Percentiles rank a stretch among this genome's conserved stretches.
Evolutionary conservation across 2,329 filamentous ascomycete species (phyloP).

Genomic region (Xylaria sp.): DNA sequence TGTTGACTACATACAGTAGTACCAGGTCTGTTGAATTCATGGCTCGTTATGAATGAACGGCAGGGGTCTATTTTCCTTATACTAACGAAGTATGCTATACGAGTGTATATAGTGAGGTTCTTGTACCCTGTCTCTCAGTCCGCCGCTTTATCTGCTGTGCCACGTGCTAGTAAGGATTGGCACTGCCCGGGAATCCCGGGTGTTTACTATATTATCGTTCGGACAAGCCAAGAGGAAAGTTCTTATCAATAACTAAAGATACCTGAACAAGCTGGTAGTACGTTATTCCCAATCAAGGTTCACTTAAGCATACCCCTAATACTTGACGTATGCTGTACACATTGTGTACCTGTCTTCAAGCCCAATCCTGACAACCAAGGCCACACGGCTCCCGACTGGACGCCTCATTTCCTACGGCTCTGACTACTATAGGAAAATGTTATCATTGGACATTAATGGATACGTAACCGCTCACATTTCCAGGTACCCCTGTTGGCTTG

Average conservation of each 20-base stretch:
- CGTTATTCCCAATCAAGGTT: background rate
- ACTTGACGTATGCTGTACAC: background rate
- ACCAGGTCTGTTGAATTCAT: constrained; percentile 13
- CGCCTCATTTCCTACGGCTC: constrained; percentile 16
- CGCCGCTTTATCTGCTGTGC: constrained; percentile 4
- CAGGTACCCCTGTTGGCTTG: background rate
- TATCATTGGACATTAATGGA: constrained; percentile 1
- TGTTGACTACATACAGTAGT: too few species aligned
- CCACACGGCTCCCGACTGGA: constrained; percentile 8
- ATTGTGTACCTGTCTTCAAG: background rate
- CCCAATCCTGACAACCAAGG: background rate
- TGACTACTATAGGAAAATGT: background rate
- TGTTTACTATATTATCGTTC: background rate
- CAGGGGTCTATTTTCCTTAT: background rate
- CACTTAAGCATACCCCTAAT: background rate
- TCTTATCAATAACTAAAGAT: constrained; percentile 14
- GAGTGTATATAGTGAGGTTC: constrained; percentile 1
- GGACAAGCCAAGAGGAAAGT: background rate
- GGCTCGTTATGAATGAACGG: constrained; percentile 16
- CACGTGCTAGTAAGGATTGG: constrained; percentile 31
- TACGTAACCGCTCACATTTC: background rate
- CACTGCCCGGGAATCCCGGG: constrained; percentile 2
- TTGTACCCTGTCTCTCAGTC: background rate
- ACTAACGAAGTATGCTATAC: too few species aligned
- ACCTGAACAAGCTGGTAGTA: background rate